Evolutionary conservation across 768 basidiomycete genomes (phyloP).

Genomic region (Stropharia rugosoannulata): DNA sequence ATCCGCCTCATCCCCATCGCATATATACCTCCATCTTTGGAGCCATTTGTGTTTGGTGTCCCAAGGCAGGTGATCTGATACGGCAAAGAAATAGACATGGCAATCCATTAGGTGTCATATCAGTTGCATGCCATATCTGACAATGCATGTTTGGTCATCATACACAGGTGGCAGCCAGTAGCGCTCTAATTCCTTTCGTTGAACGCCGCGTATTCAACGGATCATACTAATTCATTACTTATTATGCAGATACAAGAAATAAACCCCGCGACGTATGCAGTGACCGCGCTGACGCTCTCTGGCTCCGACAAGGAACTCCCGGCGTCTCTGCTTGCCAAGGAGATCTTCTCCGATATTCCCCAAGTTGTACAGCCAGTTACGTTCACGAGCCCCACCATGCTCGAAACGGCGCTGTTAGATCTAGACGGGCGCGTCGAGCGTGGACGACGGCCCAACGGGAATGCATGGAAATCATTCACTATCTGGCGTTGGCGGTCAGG

Average conservation of each 20-base stretch:
- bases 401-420: slow-evolving; percentile 53
- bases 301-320: slow-evolving; percentile 38
- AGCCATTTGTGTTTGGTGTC: too few species aligned
- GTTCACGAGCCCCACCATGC: slow-evolving; percentile 42
- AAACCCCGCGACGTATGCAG: slow-evolving; percentile 35
- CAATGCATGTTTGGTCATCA: too few species aligned
- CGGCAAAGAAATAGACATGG: too few species aligned
- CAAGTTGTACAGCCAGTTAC: slow-evolving; percentile 31
- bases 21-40: too few species aligned
- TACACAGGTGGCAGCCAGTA: too few species aligned
- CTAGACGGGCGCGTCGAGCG: slow-evolving; percentile 48
- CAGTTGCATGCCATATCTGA: too few species aligned
- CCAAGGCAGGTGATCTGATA: too few species aligned
- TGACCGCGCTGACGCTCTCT: slow-evolving; percentile 43
- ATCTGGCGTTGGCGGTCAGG: slow-evolving; percentile 52
- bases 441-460: slow-evolving; percentile 41
- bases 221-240: background rate
- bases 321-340: slow-evolving; percentile 26
- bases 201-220: too few species aligned
- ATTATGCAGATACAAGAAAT: slow-evolving; percentile 42
- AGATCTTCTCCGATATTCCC: slow-evolving; percentile 18
- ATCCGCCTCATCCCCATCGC: too few species aligned
- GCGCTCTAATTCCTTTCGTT: too few species aligned
- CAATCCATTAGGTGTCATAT: too few species aligned
- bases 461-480: slow-evolving; percentile 58